These are phyloP conservation scores for Cenchrus purpureus DNA, from an alignment of 176 grass and related monocot species.

Conservation along the genomic window DNA sequence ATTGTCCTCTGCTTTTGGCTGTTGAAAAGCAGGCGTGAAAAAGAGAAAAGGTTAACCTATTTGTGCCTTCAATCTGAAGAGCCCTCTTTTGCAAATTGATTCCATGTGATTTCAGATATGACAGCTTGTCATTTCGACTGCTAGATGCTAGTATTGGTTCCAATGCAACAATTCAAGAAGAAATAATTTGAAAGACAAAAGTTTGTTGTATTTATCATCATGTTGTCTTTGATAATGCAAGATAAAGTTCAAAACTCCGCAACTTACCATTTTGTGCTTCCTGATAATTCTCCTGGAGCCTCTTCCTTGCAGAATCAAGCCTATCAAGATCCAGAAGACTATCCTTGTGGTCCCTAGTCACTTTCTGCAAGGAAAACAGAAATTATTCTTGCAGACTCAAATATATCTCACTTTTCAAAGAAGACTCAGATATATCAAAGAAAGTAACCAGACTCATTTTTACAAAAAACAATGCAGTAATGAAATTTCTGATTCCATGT, in stretches of 20 bases:
- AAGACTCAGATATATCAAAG: not conserved
- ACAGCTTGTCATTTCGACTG: not conserved
- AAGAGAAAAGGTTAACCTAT: not conserved
- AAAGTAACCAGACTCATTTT: not conserved
- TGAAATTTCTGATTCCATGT: not conserved
- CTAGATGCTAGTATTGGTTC: not conserved
- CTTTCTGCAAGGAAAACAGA: constrained; percentile 42
- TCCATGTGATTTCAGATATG: not conserved
- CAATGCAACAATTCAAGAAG: not conserved
- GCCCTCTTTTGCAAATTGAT: not conserved
- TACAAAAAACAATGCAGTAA: not conserved
- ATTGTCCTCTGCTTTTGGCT: constrained; percentile 87
- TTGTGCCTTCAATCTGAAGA: not conserved
- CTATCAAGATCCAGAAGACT: constrained; percentile 49
- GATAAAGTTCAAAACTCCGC: not conserved
- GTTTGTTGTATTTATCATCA: not conserved
- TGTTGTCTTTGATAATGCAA: not conserved
- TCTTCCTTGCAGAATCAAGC: constrained; percentile 71
- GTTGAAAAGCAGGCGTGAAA: not conserved
- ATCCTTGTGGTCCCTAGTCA: constrained; percentile 52
- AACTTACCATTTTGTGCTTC: constrained; percentile 74
- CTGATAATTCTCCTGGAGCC: constrained; percentile 88
- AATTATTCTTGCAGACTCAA: not conserved
- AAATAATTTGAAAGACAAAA: not conserved
- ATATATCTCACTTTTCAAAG: not conserved